These are phyloP conservation scores for Chaetomiaceae sp. DNA, from an alignment of 2,329 filamentous ascomycete genomes.

Conservation along the genomic window DNA sequence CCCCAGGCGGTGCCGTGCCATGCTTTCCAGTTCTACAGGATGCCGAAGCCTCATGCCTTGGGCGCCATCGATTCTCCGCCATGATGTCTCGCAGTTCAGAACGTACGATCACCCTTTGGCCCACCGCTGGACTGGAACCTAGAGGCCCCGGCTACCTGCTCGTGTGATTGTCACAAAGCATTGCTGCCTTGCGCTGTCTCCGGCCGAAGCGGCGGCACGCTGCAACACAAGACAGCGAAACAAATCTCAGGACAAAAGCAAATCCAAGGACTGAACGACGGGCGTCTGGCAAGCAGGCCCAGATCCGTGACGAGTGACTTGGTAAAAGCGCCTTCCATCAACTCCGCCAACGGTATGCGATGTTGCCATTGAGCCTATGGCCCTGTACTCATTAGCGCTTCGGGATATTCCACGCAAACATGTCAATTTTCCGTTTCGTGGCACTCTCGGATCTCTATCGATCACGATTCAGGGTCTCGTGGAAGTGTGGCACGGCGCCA, in stretches of 20 bases:
- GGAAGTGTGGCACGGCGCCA: not conserved
- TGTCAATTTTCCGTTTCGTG: not conserved
- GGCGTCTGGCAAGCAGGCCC: too few species aligned
- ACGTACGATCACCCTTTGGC: not conserved
- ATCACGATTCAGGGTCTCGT: not conserved
- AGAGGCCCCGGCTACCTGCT: not conserved
- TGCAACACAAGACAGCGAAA: not conserved
- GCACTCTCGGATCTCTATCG: not conserved
- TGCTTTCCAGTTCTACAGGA: not conserved
- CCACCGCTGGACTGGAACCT: not conserved
- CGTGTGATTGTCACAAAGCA: not conserved
- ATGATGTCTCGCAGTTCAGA: not conserved
- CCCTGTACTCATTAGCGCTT: not conserved
- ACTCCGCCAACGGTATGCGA: too few species aligned
- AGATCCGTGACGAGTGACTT: too few species aligned
- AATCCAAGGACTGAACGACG: too few species aligned
- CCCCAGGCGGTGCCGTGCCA: too few species aligned
- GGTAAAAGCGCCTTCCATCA: too few species aligned
- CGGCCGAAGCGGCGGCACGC: not conserved
- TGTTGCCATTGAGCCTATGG: too few species aligned
- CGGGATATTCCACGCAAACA: not conserved
- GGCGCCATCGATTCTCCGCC: not conserved
- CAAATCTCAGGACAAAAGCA: too few species aligned
- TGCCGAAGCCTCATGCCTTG: not conserved
- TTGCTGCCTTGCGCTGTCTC: conserved; percentile 3